A percentile compares a stretch with the other conserved stretches of the same genome.
phyloP scores from a whole-genome alignment of 2,329 filamentous ascomycete genomes.

The Exophiala xenobiotica region DNA sequence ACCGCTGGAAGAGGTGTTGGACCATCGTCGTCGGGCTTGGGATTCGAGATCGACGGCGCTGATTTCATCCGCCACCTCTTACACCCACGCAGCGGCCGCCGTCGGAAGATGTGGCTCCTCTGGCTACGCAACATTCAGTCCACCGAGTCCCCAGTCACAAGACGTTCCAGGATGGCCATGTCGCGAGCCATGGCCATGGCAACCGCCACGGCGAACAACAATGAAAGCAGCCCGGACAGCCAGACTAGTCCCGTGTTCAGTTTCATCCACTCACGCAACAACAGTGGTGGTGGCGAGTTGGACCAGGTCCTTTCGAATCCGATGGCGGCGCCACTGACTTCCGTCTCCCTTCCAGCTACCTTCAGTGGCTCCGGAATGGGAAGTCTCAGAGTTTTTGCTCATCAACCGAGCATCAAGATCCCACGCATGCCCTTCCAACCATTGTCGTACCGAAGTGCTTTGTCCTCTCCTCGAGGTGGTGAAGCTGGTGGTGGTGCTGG shows the following conservation, averaged over 20 bases:
- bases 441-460: neutral
- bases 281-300: neutral
- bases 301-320: too few species aligned
- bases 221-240: neutral
- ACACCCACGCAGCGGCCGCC: constrained; percentile 22
- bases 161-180: neutral
- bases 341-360: neutral
- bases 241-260: neutral
- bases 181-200: neutral
- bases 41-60: constrained; percentile 20
- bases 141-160: neutral
- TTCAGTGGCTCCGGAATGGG: neutral
- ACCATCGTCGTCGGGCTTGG: too few species aligned
- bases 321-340: too few species aligned
- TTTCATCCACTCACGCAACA: neutral
- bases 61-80: constrained; percentile 25
- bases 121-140: constrained; percentile 29
- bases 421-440: constrained; percentile 19
- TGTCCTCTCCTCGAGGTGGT: neutral
- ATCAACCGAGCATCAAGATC: constrained; percentile 3
- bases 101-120: constrained; percentile 29
- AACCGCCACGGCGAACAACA: neutral
- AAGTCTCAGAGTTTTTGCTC: neutral
- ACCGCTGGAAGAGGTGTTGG: neutral
- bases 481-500: neutral